Percentiles rank a stretch among this genome's conserved stretches.
These are phyloP conservation scores for Aspergillus diversus DNA, from an alignment of 495 filamentous ascomycete species.

Conservation along the genomic window DNA sequence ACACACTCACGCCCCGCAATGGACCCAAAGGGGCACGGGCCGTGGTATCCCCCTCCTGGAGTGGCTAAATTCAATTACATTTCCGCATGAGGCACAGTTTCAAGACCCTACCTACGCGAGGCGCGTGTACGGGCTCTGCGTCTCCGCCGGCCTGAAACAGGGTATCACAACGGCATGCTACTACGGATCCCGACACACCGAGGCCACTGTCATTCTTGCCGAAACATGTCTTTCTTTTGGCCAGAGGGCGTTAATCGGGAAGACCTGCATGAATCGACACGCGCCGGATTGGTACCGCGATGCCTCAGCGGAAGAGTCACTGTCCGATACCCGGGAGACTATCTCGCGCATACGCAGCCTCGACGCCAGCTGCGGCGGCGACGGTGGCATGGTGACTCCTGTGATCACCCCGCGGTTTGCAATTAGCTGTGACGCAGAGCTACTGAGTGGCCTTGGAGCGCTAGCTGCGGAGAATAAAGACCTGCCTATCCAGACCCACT, in stretches of 20 bases:
- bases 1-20: conserved; percentile 69
- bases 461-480: conserved; percentile 54
- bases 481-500: conserved; percentile 66
- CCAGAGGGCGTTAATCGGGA: conserved; percentile 68
- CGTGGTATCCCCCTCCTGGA: conserved; percentile 60
- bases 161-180: conserved; percentile 70
- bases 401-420: conserved; percentile 69
- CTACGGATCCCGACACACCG: conserved; percentile 62
- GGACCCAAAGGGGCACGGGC: conserved; percentile 61
- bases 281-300: conserved; percentile 64
- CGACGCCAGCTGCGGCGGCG: conserved; percentile 15
- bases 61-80: conserved; percentile 64
- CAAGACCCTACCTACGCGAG: conserved; percentile 55
- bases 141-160: conserved; percentile 61
- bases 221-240: conserved; percentile 58
- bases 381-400: conserved; percentile 48
- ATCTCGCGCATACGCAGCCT: conserved; percentile 47
- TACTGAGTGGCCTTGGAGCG: conserved; percentile 55
- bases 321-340: conserved; percentile 56
- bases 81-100: conserved; percentile 64
- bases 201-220: conserved; percentile 62
- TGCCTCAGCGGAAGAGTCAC: conserved; percentile 45
- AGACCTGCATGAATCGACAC: conserved; percentile 67
- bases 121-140: conserved; percentile 54
- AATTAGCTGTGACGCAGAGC: conserved; percentile 56